Evolutionary conservation across 192 early-diverging fungal species (phyloP).

Genomic region (Spizellomyces punctatus): DNA sequence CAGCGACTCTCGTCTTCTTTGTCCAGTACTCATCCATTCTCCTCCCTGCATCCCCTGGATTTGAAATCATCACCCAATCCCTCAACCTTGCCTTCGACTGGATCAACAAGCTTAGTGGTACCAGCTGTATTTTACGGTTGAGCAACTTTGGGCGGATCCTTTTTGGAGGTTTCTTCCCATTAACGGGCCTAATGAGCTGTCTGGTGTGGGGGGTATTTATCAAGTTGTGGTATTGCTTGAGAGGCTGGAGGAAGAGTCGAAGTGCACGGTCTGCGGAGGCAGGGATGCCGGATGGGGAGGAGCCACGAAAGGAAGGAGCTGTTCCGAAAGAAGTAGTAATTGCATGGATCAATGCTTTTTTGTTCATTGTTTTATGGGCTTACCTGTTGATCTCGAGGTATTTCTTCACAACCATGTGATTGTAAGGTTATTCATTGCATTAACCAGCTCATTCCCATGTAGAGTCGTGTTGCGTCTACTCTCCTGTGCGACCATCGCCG

Average conservation of each 20-base stretch:
- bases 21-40: constrained; percentile 20
- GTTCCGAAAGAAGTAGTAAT: constrained; percentile 13
- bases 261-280: background rate
- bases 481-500: constrained; percentile 7
- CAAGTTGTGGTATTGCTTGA: constrained; percentile 1
- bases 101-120: constrained; percentile 27
- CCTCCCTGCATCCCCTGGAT: constrained; percentile 17
- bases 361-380: constrained; percentile 25
- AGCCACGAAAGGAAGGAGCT: background rate
- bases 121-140: constrained; percentile 20
- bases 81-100: constrained; percentile 25
- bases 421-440: background rate
- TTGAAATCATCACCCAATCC: constrained; percentile 5
- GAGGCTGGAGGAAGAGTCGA: background rate
- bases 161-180: constrained; percentile 19
- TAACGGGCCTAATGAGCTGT: constrained; percentile 7
- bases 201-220: constrained; percentile 8
- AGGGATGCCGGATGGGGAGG: background rate
- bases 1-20: constrained; percentile 23
- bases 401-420: background rate
- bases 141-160: constrained; percentile 18
- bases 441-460: background rate
- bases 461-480: constrained; percentile 18
- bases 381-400: constrained; percentile 22
- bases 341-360: constrained; percentile 28